These are phyloP conservation scores for Fusarium compactum DNA, from an alignment of 2,329 filamentous ascomycete species.

Conservation along the genomic window DNA sequence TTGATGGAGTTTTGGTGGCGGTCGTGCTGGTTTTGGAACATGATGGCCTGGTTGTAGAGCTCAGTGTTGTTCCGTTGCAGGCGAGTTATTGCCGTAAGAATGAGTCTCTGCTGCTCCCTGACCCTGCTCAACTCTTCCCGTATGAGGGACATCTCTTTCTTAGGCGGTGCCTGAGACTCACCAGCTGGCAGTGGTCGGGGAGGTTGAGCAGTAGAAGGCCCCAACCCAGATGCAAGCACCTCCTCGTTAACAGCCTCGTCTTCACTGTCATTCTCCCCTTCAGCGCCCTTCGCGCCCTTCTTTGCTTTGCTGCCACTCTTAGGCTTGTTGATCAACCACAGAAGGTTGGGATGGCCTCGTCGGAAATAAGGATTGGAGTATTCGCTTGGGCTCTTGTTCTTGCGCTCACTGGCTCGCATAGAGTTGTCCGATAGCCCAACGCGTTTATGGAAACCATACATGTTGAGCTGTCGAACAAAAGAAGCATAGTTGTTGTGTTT, in stretches of 20 bases:
- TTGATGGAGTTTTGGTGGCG: constrained; percentile 99
- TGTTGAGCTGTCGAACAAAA: constrained; percentile 94
- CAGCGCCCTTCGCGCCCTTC: constrained; percentile 71
- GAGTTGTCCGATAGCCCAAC: constrained; percentile 95
- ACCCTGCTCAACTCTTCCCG: constrained; percentile 85
- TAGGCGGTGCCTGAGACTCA: constrained; percentile 64
- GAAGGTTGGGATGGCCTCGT: constrained; percentile 87
- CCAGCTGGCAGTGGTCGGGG: constrained; percentile 56
- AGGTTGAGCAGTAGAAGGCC: constrained; percentile 35
- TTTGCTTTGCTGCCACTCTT: constrained; percentile 75
- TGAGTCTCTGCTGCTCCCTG: constrained; percentile 86
- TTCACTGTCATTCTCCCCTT: constrained; percentile 78
- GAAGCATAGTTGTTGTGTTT: constrained; percentile 99
- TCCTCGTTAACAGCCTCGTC: constrained; percentile 62
- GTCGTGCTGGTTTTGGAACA: constrained; percentile 91
- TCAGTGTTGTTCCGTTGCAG: constrained; percentile 88
- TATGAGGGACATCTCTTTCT: constrained; percentile 82
- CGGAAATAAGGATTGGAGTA: constrained; percentile 98
- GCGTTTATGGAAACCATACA: constrained; percentile 98
- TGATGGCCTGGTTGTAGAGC: constrained; percentile 86
- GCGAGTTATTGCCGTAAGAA: constrained; percentile 83
- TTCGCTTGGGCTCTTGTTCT: constrained; percentile 97
- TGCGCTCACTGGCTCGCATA: constrained; percentile 95
- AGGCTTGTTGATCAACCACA: constrained; percentile 97
- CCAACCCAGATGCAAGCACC: constrained; percentile 39